Percentiles rank a stretch among this genome's conserved stretches.
These are phyloP conservation scores for Clarireedia paspali DNA, from an alignment of 2,329 filamentous ascomycete species.

Conservation along the genomic window DNA sequence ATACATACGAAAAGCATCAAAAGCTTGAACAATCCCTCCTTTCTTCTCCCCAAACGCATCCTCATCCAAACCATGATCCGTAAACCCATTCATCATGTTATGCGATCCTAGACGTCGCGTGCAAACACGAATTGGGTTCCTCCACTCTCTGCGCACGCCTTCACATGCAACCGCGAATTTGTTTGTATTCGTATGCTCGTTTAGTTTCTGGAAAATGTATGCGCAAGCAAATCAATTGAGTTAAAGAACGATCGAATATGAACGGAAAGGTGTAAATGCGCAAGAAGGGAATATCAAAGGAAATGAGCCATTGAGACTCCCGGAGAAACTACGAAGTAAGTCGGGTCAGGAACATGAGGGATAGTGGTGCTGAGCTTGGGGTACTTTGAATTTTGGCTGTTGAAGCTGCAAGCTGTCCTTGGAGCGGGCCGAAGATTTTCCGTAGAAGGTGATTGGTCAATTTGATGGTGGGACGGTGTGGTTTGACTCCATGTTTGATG, in stretches of 20 bases:
- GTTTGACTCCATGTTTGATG: too few species aligned
- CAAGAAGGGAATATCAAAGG: not conserved
- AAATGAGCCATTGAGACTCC: not conserved
- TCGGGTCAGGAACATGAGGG: not conserved
- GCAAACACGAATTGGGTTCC: not conserved
- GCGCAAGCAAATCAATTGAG: not conserved
- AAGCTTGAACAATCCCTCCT: slow-evolving; percentile 68
- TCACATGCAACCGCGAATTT: not conserved
- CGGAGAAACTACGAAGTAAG: not conserved
- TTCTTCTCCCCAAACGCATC: slow-evolving; percentile 70
- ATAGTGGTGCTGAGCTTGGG: not conserved
- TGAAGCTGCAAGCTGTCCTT: not conserved
- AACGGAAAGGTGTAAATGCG: not conserved
- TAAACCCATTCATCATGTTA: slow-evolving; percentile 63
- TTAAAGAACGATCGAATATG: not conserved
- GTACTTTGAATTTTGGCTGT: not conserved
- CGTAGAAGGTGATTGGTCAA: not conserved
- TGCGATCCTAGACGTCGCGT: not conserved
- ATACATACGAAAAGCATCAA: slow-evolving; percentile 90
- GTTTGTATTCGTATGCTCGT: not conserved
- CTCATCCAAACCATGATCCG: slow-evolving; percentile 64
- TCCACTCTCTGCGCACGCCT: not conserved
- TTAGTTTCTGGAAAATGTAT: not conserved
- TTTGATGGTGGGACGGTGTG: not conserved
- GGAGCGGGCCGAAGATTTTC: not conserved